These are phyloP conservation scores for Zygnema circumcarinatum DNA, from an alignment of 139 green algal genomes.

Conservation along the genomic window DNA sequence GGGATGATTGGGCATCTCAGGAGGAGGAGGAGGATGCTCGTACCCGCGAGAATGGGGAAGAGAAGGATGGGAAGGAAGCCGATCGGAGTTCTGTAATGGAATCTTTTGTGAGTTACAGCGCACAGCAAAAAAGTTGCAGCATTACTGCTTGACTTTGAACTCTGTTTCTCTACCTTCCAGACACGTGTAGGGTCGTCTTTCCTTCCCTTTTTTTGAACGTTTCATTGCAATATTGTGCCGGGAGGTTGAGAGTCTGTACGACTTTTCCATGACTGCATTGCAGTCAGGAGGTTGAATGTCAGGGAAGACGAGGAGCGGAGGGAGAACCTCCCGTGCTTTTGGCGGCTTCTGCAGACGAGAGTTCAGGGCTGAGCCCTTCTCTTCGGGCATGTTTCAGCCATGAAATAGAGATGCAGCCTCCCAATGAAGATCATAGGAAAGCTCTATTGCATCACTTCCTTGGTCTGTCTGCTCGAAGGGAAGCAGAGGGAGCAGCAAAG, in stretches of 20 bases:
- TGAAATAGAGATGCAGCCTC: constrained; percentile 69
- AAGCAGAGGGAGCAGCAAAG: no score
- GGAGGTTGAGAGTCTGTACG: no score
- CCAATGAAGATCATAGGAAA: constrained; percentile 57
- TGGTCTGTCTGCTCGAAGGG: no score
- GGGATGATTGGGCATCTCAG: not conserved
- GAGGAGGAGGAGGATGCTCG: constrained; percentile 9
- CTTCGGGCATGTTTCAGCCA: constrained; percentile 86
- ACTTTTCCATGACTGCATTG: no score
- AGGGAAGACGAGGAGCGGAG: not conserved
- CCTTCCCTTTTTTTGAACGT: no score
- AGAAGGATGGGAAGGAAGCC: not conserved
- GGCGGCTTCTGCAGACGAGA: constrained; percentile 61
- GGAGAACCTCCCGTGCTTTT: constrained; percentile 65
- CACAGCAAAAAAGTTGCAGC: no score
- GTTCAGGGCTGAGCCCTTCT: constrained; percentile 69
- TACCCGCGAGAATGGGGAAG: not conserved
- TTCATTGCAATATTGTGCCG: no score
- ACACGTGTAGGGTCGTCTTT: no score
- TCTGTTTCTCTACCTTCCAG: no score
- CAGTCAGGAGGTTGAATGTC: not conserved
- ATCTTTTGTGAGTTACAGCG: no score
- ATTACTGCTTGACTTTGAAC: no score
- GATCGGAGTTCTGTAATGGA: not conserved
- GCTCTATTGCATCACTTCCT: constrained; percentile 64